phyloP scores from a whole-genome alignment of 352 stramenopile species.

The Phytophthora hibernalis region DNA sequence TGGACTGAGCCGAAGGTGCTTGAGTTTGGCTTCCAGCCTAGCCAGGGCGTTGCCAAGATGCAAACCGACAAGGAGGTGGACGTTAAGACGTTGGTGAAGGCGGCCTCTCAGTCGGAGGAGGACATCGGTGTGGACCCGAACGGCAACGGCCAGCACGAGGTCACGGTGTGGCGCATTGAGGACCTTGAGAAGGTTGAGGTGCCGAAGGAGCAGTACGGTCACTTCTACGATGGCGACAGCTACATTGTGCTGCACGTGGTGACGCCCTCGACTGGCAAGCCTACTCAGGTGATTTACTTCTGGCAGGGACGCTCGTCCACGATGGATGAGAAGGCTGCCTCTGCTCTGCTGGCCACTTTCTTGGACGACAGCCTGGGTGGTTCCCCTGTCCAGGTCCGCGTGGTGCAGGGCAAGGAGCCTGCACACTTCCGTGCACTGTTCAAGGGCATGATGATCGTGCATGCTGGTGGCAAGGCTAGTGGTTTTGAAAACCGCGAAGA shows the following conservation, averaged over 20 bases:
- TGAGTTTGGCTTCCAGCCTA: constrained; percentile 68
- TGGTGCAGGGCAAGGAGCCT: constrained; percentile 89
- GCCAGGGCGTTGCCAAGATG: constrained; percentile 49
- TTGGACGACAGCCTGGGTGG: constrained; percentile 89
- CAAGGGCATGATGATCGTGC: constrained; percentile 91
- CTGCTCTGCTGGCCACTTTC: constrained; percentile 68
- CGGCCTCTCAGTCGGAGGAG: constrained; percentile 59
- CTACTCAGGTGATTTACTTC: constrained; percentile 92
- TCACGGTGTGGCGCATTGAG: constrained; percentile 93
- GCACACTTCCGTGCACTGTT: constrained; percentile 92
- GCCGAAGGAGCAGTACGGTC: constrained; percentile 81
- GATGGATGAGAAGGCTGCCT: constrained; percentile 88
- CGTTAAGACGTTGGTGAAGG: constrained; percentile 64
- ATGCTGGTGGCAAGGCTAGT: constrained; percentile 89
- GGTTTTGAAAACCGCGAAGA: constrained; percentile 88
- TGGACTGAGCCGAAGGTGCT: constrained; percentile 80
- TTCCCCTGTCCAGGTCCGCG: constrained; percentile 85
- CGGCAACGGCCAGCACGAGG: constrained; percentile 75
- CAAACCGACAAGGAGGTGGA: constrained; percentile 59
- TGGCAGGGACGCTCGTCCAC: constrained; percentile 90
- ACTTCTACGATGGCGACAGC: constrained; percentile 95
- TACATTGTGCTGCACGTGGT: constrained; percentile 95
- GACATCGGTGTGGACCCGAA: constrained; percentile 72
- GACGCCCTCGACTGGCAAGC: constrained; percentile 66
- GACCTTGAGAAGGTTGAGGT: constrained; percentile 90